Base-by-base conservation (phyloP, 129 eudicot genomes). In the Chrysanthemum seticuspe region DNA sequence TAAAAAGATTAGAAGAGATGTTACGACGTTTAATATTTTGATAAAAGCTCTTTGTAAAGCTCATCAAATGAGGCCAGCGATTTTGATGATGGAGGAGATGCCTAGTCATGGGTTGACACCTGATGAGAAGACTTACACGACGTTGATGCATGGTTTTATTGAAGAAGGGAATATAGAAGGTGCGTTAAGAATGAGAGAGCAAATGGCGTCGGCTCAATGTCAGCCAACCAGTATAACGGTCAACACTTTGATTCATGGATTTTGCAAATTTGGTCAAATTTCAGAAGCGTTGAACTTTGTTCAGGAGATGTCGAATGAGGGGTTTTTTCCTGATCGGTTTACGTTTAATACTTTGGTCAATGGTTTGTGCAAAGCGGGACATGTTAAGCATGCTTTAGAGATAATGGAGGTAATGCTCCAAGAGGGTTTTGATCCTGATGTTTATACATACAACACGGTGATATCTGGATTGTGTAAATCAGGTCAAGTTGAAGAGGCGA, bases 51-150 rank as follows among this genome's bases (percentile, higher is more conserved):
- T 94, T 5, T 94, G 99, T 73, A 85, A 82, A 72, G 89, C 96
- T n/a, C 97, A 82, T 86, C 99, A 94, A 65, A 86, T 90, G 78
- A 88, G 97, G 83, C 89, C 95, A 27, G 99, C 97, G 0, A 82
- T 94, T 83, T 66, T 90, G 80, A 76, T 88, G 91, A 86, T 90
- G 97, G 97, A 88, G 72, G 97, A 94, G 53, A 90, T 94, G 97
- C 81, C 82, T 8, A 79, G 44, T 4, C 78, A 85, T 67, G 99
- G 97, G 44, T 83, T 90, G 74, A 68, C 62, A 2, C 99, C 97
- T 3, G 90, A 94, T 78, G 97, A 90, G 71, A 94, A 77, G 75
- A 90, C 97, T 2, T 94, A 78, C 71, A 90, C 97, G 2, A 94
- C 99, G 0, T 70, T 94, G 60, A 94, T 94, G 99, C 91, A 86